Evolutionary conservation across 2,329 filamentous ascomycete species (phyloP).

Genomic region (Fusarium ambrosium): DNA sequence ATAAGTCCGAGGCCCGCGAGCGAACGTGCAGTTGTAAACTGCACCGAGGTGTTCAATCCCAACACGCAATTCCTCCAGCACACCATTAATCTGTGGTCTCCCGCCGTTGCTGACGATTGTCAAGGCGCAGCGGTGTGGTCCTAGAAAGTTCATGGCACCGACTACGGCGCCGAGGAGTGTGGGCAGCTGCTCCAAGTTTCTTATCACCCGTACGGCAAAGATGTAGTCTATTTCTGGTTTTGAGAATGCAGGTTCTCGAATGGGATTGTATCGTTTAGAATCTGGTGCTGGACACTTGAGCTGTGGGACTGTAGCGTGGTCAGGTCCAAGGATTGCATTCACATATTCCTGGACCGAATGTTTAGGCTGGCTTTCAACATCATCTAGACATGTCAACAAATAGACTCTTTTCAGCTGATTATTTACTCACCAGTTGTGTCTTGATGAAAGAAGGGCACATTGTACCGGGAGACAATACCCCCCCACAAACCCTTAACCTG

Average conservation of each 20-base stretch:
- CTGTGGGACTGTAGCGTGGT: not conserved
- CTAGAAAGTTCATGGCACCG: not conserved
- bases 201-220: not conserved
- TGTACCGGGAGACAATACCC: not conserved
- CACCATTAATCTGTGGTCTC: not conserved
- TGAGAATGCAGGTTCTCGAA: not conserved
- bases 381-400: not conserved
- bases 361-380: not conserved
- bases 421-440: not conserved
- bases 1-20: not conserved
- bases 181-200: not conserved
- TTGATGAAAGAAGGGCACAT: not conserved
- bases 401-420: not conserved
- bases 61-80: not conserved
- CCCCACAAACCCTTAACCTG: not conserved
- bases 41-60: not conserved
- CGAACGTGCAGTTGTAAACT: not conserved
- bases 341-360: not conserved
- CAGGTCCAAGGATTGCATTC: not conserved
- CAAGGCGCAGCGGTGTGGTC: not conserved
- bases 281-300: not conserved
- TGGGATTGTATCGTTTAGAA: not conserved
- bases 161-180: not conserved
- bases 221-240: not conserved
- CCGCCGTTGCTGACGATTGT: not conserved